Evolutionary conservation across 2,329 filamentous ascomycete species (phyloP), one percentile per base, ranked within the genome.

Genomic region (Pseudocercospora fijiensis): DNA sequence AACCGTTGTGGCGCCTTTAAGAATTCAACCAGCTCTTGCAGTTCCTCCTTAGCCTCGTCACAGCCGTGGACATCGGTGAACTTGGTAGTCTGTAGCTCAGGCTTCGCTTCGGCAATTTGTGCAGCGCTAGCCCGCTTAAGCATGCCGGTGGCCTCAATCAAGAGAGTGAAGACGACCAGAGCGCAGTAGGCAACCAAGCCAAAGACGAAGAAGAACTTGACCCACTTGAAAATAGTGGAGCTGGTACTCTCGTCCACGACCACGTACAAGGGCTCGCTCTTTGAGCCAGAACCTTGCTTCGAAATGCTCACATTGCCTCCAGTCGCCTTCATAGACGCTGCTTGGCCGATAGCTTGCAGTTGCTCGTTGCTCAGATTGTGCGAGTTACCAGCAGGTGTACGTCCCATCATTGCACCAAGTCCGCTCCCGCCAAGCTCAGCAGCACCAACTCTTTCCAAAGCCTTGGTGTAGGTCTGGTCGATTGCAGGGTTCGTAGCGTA

Each of bases 31-130:
- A 99, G 87, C 78, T 99, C 95, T 78, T 96, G 91, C 3, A 99
- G 85, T 78, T 99, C 95, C 73, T 99, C 96, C 81, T 98, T 99
- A 68, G 95, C 95, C 78, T 99, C 96, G 68, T 98, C 93, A 70
- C 94, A 98, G 58, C 95, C 95, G 75, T 99, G 95, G 6, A 99
- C 95, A 76, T 99, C 95, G 63, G 84, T 85, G 80, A 99, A 99
- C 53, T 91, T 88, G 20, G 92, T 92, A 63, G 86, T 97, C 76
- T 99, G 95, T 71, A 93, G 88, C 77, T 98, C 91, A 7, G 95
- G 89, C 76, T 96, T 94, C 65, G 93, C 92, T 78, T 99, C 92
- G 65, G 90, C 91, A 70, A 88, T 88, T 62, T 88, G 86, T 2
- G 83, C 78, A 58, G 87, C 88, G 11, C 88, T 87, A 9, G 92